Base-by-base conservation (phyloP, 106 monocot genomes). In the Gastrodia elata region DNA sequence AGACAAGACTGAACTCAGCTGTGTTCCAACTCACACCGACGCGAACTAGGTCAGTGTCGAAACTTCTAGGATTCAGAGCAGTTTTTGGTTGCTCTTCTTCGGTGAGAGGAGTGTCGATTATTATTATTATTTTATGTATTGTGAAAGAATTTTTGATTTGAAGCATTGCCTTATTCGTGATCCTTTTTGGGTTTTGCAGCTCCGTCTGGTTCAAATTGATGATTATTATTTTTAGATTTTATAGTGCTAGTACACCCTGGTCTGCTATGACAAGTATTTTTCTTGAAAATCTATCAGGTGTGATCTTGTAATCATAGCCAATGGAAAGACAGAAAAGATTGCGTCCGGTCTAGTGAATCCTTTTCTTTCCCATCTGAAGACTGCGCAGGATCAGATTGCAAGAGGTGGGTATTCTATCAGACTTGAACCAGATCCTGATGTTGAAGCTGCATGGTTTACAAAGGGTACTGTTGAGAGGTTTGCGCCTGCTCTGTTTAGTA, bases 1-100 rank as follows among this genome's bases (percentile, higher is more conserved):
- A 82, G 37, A 65, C 74, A 35, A 78, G 79, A 76, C 83, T 91
- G 34, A 82, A 88, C n/a, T 85, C 82, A 36, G 79, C 75, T 16
- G 83, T 91, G 7, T 91, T 91, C 72, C 91, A 91, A 71, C 88
- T 91, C 76, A 91, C 91, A 14, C 87, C 91, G 33, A 88, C 91
- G 55, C 77, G 88, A 26, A 91, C 91, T 34, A 88, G 91, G 91
- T 91, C 20, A n/a, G 35, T 8, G 2, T 1, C 36, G 61, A 32
- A 61, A 61, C 32, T 32, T 61, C 30, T 61, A 14, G 61, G 27
- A 2, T 61, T 61, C 27, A 32, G 16, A 33, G 24, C 4, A 7
- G 64, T 41, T 34, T 4, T 58, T 25, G 57, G 22, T 57, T 58
- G 9, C 8, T 58, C 8, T 58, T 58, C 8, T 25, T 58, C 57